These are phyloP conservation scores for Usnea hakonensis DNA, from an alignment of 495 filamentous ascomycete genomes.

Conservation along the genomic window DNA sequence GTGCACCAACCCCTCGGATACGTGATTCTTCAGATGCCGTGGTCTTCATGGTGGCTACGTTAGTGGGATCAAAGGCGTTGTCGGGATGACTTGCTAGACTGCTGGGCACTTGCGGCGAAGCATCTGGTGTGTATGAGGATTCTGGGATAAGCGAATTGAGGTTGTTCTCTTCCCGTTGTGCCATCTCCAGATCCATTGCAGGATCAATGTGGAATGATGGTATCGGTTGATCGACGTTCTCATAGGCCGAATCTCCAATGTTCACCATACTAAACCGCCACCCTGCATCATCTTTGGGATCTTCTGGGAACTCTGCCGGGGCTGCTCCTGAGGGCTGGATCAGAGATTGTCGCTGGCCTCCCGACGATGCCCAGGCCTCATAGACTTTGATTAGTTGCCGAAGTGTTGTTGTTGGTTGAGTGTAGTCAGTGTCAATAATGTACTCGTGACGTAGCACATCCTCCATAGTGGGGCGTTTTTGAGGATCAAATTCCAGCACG, in stretches of 20 bases:
- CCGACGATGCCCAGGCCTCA: constrained; percentile 75
- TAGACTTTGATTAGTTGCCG: constrained; percentile 72
- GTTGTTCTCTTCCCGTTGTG: constrained; percentile 13
- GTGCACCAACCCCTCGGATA: constrained; percentile 41
- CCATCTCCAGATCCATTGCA: constrained; percentile 6
- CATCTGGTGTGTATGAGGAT: constrained; percentile 5
- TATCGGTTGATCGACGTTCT: constrained; percentile 24
- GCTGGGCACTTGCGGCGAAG: constrained; percentile 4
- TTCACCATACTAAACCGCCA: constrained; percentile 76
- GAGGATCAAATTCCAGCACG: constrained; percentile 67
- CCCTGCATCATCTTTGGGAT: constrained; percentile 44
- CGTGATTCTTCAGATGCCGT: constrained; percentile 37
- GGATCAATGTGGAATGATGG: constrained; percentile 21
- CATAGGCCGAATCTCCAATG: constrained; percentile 12
- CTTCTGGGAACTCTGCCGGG: constrained; percentile 44
- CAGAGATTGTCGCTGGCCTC: constrained; percentile 75
- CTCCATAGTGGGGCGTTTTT: constrained; percentile 59
- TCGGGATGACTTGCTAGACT: neutral
- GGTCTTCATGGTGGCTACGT: neutral
- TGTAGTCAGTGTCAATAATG: constrained; percentile 50
- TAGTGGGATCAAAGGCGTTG: constrained; percentile 1
- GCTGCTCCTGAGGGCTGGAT: constrained; percentile 70
- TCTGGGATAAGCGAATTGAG: constrained; percentile 15
- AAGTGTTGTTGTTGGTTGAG: constrained; percentile 60
- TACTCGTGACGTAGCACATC: constrained; percentile 42